phyloP scores from a whole-genome alignment of 2,329 filamentous ascomycete genomes.

The Pseudogymnoascus sp. region DNA sequence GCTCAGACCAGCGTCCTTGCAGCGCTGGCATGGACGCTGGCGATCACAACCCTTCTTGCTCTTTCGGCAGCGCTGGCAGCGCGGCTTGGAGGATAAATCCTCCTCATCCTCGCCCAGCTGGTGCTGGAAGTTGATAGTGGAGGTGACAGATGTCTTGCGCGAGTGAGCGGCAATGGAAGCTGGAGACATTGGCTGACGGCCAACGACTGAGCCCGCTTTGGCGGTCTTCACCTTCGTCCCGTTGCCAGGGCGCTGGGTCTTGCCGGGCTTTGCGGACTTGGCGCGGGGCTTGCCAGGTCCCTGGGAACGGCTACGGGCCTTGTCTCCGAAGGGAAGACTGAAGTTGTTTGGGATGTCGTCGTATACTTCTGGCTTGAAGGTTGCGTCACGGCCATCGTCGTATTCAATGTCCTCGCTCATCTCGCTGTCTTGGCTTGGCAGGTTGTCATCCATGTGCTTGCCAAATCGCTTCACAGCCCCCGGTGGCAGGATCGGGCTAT shows the following conservation, averaged over 20 bases:
- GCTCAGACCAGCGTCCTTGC: conserved; percentile 90
- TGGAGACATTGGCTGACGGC: conserved; percentile 50
- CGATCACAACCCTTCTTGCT: conserved; percentile 99
- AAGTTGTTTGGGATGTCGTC: conserved; percentile 18
- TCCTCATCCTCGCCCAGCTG: conserved; percentile 67
- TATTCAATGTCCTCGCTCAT: conserved; percentile 43
- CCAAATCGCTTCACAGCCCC: conserved; percentile 38
- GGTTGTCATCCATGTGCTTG: conserved; percentile 43
- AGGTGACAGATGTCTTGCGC: conserved; percentile 68
- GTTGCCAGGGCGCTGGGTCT: conserved; percentile 19
- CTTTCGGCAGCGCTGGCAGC: conserved; percentile 96
- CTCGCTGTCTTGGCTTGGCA: conserved; percentile 48
- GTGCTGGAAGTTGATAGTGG: conserved; percentile 55
- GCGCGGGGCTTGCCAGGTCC: conserved; percentile 34
- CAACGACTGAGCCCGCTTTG: conserved; percentile 24
- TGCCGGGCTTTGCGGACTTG: conserved; percentile 36
- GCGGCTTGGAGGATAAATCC: conserved; percentile 88
- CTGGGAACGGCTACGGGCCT: conserved; percentile 33
- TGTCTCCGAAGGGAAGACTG: conserved; percentile 21
- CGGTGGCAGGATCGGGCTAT: conserved; percentile 43
- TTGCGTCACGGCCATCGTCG: conserved; percentile 36
- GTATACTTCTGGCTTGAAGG: conserved; percentile 23
- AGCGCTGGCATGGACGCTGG: conserved; percentile 88
- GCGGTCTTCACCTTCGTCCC: conserved; percentile 41
- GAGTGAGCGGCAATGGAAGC: conserved; percentile 61